A percentile compares a stretch with the other conserved stretches of the same genome.
These are phyloP conservation scores for Fusarium graminum DNA, from an alignment of 2,329 filamentous ascomycete genomes.

Conservation along the genomic window DNA sequence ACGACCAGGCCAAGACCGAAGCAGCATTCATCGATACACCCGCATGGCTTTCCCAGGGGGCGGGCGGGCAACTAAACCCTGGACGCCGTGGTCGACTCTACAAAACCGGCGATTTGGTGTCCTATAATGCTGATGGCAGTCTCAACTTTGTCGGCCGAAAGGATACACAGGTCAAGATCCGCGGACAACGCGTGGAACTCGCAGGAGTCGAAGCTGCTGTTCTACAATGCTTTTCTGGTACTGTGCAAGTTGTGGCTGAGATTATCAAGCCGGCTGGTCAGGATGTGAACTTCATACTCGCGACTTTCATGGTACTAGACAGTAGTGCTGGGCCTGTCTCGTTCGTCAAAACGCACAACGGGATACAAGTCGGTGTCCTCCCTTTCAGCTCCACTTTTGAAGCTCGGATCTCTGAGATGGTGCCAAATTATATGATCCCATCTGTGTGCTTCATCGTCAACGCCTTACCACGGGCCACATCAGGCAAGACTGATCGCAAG, in stretches of 20 bases:
- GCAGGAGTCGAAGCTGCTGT: conserved; percentile 17
- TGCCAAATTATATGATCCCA: conserved; percentile 20
- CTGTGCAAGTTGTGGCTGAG: conserved; percentile 13
- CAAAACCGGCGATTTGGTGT: conserved; percentile 63
- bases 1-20: conserved; percentile 8
- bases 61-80: not conserved
- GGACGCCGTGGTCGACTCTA: conserved; percentile 49
- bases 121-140: conserved; percentile 47
- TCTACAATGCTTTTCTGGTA: not conserved
- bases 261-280: conserved; percentile 5
- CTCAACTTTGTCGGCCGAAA: conserved; percentile 64
- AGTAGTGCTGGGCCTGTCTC: not conserved
- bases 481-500: conserved; percentile 20
- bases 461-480: conserved; percentile 5
- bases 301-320: conserved; percentile 11
- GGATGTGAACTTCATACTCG: conserved; percentile 1
- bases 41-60: not conserved
- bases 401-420: conserved; percentile 1
- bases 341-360: conserved; percentile 4
- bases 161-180: conserved; percentile 69
- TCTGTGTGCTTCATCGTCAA: conserved; percentile 19
- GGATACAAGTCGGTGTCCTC: conserved; percentile 2
- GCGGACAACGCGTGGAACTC: conserved; percentile 68
- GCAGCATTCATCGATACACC: conserved; percentile 14
- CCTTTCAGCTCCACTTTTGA: conserved; percentile 5